These are phyloP conservation scores for Aulographum hederae DNA, from an alignment of 2,329 filamentous ascomycete genomes.

Conservation along the genomic window DNA sequence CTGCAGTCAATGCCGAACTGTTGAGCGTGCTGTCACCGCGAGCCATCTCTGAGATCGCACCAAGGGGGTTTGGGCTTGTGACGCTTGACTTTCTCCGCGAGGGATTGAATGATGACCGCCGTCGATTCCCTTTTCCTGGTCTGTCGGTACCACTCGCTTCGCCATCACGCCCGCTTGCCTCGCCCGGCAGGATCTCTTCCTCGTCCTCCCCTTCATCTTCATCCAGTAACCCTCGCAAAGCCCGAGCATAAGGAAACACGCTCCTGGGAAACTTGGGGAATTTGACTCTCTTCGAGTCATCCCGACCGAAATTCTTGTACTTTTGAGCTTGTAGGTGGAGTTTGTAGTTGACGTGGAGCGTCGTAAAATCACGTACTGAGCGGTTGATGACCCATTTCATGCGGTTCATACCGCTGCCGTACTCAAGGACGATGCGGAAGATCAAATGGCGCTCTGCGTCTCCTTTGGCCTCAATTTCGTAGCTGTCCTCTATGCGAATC, in stretches of 20 bases:
- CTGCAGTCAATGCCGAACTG: slow-evolving; percentile 30
- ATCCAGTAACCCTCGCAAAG: slow-evolving; percentile 48
- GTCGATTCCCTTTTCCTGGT: slow-evolving; percentile 30
- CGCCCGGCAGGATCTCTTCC: slow-evolving; percentile 33
- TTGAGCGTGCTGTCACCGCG: not conserved
- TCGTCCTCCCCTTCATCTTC: slow-evolving; percentile 54
- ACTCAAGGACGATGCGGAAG: slow-evolving; percentile 86
- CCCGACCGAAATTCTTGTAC: slow-evolving; percentile 34
- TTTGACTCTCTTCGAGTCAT: slow-evolving; percentile 49
- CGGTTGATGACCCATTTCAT: slow-evolving; percentile 94
- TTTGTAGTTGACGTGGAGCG: slow-evolving; percentile 87
- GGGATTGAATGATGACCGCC: slow-evolving; percentile 37
- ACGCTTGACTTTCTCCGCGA: slow-evolving; percentile 41
- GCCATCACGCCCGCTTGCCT: slow-evolving; percentile 38
- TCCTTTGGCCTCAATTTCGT: slow-evolving; percentile 42
- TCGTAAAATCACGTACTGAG: slow-evolving; percentile 75
- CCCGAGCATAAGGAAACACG: slow-evolving; percentile 76
- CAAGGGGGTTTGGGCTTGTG: slow-evolving; percentile 7
- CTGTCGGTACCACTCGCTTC: slow-evolving; percentile 53
- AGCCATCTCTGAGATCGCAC: too few relatives aligned
- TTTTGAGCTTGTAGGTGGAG: slow-evolving; percentile 69
- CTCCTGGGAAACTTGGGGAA: slow-evolving; percentile 81
- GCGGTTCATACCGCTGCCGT: slow-evolving; percentile 82
- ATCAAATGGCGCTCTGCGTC: slow-evolving; percentile 53
- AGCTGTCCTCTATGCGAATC: slow-evolving; percentile 66